Evolutionary conservation across 2,329 filamentous ascomycete species (phyloP).

Genomic region (Cryphonectria carpinicola): DNA sequence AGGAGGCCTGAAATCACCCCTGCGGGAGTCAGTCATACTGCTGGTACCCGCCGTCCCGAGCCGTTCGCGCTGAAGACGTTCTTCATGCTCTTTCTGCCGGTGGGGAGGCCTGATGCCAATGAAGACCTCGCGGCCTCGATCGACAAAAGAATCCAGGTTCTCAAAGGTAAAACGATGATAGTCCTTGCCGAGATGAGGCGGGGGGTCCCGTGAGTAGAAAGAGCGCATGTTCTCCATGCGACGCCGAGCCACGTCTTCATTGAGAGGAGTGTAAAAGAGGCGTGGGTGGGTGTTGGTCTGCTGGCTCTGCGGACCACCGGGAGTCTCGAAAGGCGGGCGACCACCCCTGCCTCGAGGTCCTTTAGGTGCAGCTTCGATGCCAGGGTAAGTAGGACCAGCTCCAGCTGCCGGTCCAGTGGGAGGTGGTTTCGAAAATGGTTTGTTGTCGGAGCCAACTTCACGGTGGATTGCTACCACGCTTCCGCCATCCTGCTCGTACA

Average conservation of each 20-base stretch:
- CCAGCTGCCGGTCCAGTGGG: slow-evolving; percentile 29
- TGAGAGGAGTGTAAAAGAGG: slow-evolving; percentile 60
- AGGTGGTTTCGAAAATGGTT: slow-evolving; percentile 28
- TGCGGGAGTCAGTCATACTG: slow-evolving; percentile 19
- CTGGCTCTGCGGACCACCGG: slow-evolving; percentile 29
- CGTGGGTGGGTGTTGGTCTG: slow-evolving; percentile 42
- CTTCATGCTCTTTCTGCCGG: slow-evolving; percentile 48
- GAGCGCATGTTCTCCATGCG: slow-evolving; percentile 63
- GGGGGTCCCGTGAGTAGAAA: slow-evolving; percentile 40
- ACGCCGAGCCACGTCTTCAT: slow-evolving; percentile 63
- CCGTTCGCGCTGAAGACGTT: slow-evolving; percentile 27
- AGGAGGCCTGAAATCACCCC: slow-evolving; percentile 20
- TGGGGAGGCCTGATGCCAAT: slow-evolving; percentile 65
- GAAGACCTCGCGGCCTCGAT: slow-evolving; percentile 73
- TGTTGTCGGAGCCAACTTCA: slow-evolving; percentile 45
- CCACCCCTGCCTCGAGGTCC: slow-evolving; percentile 35
- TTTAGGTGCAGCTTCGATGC: slow-evolving; percentile 35
- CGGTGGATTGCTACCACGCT: slow-evolving; percentile 61
- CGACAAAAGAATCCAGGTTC: slow-evolving; percentile 66
- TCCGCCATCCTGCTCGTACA: slow-evolving; percentile 64
- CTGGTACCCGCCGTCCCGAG: slow-evolving; percentile 19
- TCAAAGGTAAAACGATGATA: slow-evolving; percentile 77
- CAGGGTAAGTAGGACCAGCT: slow-evolving; percentile 29
- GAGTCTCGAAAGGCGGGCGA: slow-evolving; percentile 29
- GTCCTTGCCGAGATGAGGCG: slow-evolving; percentile 51